Conservation (phyloP, 371 early-diverging fungal genomes). For the Mortierella sp. region DNA sequence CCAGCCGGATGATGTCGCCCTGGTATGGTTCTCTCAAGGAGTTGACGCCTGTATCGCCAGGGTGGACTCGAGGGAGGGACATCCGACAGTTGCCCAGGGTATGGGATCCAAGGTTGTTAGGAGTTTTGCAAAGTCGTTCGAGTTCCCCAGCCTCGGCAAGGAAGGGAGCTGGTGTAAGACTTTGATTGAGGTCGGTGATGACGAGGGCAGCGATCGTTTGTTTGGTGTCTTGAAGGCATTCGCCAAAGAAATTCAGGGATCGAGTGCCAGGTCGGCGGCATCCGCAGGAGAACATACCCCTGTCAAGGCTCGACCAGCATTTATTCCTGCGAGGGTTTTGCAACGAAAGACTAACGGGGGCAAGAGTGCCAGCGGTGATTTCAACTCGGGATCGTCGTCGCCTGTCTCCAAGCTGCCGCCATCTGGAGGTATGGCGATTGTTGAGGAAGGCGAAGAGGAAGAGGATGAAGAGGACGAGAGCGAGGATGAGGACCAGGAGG, state of each 20-base stretch:
- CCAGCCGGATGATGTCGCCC: constrained; percentile 44
- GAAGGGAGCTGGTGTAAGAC: constrained; percentile 56
- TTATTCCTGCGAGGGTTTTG: constrained; percentile 49
- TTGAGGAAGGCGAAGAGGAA: constrained; percentile 31
- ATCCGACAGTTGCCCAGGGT: constrained; percentile 60
- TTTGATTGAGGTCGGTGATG: constrained; percentile 49
- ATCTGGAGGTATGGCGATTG: constrained; percentile 35
- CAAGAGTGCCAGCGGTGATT: not conserved
- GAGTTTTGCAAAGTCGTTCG: constrained; percentile 54
- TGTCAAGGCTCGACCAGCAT: constrained; percentile 43
- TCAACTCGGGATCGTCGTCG: constrained; percentile 9
- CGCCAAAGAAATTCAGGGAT: constrained; percentile 30
- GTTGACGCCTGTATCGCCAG: constrained; percentile 58
- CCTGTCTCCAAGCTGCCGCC: constrained; percentile 14
- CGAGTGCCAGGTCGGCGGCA: not conserved
- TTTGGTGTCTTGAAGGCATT: constrained; percentile 27
- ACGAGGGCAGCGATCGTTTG: constrained; percentile 44
- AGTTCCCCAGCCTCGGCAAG: constrained; percentile 46
- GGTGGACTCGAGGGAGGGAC: constrained; percentile 49
- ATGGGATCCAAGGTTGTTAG: constrained; percentile 53
- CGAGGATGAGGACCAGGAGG: constrained; percentile 20
- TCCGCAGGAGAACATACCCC: constrained; percentile 11
- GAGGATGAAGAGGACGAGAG: constrained; percentile 28
- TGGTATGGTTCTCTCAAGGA: constrained; percentile 60
- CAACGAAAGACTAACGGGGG: constrained; percentile 33